Percentiles rank a stretch among this genome's conserved stretches.
Evolutionary conservation across 768 basidiomycete species (phyloP).

Genomic region (Pulveroboletus sp.): DNA sequence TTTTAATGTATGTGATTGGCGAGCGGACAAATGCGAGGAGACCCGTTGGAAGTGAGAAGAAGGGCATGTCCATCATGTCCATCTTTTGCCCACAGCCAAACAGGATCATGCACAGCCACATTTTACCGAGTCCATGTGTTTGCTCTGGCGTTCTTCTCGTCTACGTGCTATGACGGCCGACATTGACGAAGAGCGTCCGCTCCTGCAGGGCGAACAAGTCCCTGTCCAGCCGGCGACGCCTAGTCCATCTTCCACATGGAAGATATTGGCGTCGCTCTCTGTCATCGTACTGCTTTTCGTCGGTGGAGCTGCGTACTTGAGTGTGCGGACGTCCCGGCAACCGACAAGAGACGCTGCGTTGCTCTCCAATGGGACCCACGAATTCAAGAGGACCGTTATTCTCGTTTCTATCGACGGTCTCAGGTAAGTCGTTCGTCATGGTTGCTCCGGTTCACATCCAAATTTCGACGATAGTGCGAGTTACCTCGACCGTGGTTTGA

Average conservation of each 20-base stretch:
- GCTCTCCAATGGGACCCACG: conserved; percentile 77
- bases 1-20: conserved; percentile 13
- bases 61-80: neutral
- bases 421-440: conserved; percentile 40
- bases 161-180: neutral
- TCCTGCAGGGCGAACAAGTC: conserved; percentile 18
- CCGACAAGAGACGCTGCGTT: conserved; percentile 23
- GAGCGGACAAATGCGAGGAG: conserved; percentile 11
- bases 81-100: neutral
- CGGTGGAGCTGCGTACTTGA: conserved; percentile 11
- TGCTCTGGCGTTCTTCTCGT: too few relatives aligned
- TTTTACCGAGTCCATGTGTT: neutral
- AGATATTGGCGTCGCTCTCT: conserved; percentile 9
- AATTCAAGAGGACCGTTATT: conserved; percentile 74
- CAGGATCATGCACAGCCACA: conserved; percentile 19
- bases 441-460: neutral
- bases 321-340: neutral
- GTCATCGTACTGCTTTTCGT: conserved; percentile 13
- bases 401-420: conserved; percentile 87
- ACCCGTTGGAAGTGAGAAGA: neutral
- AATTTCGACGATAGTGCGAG: conserved; percentile 52
- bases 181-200: conserved; percentile 26
- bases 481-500: conserved; percentile 81
- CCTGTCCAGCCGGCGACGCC: neutral
- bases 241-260: neutral